A percentile compares a stretch with the other conserved stretches of the same genome.
These are phyloP conservation scores for Hymenoscyphus infarciens DNA, from an alignment of 2,329 filamentous ascomycete species.

Conservation along the genomic window DNA sequence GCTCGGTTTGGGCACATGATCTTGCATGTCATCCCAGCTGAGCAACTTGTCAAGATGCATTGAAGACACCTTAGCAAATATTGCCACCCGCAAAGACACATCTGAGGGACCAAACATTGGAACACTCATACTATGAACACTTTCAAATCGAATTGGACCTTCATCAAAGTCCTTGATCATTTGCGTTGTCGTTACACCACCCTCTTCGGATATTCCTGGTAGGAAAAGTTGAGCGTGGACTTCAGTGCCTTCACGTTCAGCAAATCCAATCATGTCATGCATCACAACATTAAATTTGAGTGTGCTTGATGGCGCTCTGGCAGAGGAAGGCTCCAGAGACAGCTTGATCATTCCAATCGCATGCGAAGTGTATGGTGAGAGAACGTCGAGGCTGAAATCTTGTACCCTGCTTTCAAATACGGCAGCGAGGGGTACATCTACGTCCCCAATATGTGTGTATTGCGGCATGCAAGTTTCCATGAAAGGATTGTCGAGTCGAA, in stretches of 20 bases:
- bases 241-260: constrained; percentile 90
- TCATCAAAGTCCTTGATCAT: constrained; percentile 95
- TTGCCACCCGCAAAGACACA: constrained; percentile 76
- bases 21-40: constrained; percentile 98
- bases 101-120: constrained; percentile 73
- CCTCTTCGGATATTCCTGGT: constrained; percentile 82
- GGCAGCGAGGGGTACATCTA: constrained; percentile 84
- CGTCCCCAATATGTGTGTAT: constrained; percentile 89
- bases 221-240: constrained; percentile 98
- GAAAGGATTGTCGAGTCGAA: constrained; percentile 90
- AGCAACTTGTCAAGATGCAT: constrained; percentile 97
- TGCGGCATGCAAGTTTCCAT: constrained; percentile 86
- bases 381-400: constrained; percentile 86
- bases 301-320: constrained; percentile 84
- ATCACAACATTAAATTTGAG: constrained; percentile 98
- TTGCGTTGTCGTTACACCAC: constrained; percentile 89
- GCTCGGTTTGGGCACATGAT: constrained; percentile 61
- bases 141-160: constrained; percentile 87
- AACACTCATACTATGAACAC: constrained; percentile 96
- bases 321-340: constrained; percentile 88
- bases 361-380: constrained; percentile 88
- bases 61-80: constrained; percentile 84
- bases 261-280: constrained; percentile 92
- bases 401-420: constrained; percentile 95
- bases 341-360: constrained; percentile 87